Evolutionary conservation across 2,329 filamentous ascomycete genomes (phyloP), one percentile per base, ranked within the genome.

Genomic region (Sordariomycetes sp.): DNA sequence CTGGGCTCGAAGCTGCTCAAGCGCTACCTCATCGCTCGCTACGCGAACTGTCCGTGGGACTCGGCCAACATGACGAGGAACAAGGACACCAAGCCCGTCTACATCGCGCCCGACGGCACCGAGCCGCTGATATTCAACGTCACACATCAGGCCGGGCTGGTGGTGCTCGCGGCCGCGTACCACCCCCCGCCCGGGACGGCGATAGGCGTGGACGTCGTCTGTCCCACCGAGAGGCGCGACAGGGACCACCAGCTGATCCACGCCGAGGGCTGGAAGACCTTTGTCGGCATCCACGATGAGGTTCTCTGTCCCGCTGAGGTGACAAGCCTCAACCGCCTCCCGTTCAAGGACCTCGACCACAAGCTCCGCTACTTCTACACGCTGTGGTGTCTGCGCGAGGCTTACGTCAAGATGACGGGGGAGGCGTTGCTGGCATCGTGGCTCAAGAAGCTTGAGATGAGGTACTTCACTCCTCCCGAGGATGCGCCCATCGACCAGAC

Each of bases 321-420:
- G 6, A 63, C 53, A 35, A 70, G 75, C 41, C 76, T 88, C 48
- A 79, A 80, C 52, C 43, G 49, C 32, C 47, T 64, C 32, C 46
- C 59, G 11, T 46, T 56, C 33, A 30, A 29, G 18, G 30, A 40
- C 20, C 38, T 36, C 14, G 78, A 82, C 39, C 67, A 61, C 16
- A 79, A 78, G 49, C 61, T 88, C 19, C 67, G 81, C 5, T 67
- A 72, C 34, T 90, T 90, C 51, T 90, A 87, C 52, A 72, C 81
- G 1, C 73, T 82, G 39, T 90, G 83, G 79, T 85, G 80, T 53
- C 69, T 86, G 53, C 78, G 85, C 46, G 84, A 90, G 59, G 79
- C 82, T 1, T 88, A 85, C 51, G 78, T 88, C 55, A 90, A 88
- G 70, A 77, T 90, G 61, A 83, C 82, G 20, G 84, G 84, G 18